phyloP scores from a whole-genome alignment of 1,139 yeast species.

The Blastobotrys petasosporus region DNA sequence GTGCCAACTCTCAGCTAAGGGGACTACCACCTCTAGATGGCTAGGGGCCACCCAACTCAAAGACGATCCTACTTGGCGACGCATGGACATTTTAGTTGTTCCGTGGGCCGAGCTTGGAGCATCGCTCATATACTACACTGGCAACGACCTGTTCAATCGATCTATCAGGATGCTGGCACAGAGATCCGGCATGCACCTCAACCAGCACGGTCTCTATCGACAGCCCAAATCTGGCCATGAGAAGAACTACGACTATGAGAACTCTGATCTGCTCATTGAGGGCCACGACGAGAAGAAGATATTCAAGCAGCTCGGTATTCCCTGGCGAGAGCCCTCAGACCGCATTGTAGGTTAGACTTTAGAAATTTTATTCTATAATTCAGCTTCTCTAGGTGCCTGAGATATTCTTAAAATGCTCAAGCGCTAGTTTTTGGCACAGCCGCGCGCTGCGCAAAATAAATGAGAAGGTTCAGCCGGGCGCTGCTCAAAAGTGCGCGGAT shows the following conservation, averaged over 20 bases:
- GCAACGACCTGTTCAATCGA: constrained; percentile 50
- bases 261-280: constrained; percentile 35
- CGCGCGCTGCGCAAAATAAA: too few species aligned
- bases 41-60: constrained; percentile 28
- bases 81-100: constrained; percentile 49
- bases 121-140: constrained; percentile 49
- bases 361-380: too few species aligned
- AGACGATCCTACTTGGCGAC: constrained; percentile 37
- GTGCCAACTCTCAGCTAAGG: constrained; percentile 27
- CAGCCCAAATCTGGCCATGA: constrained; percentile 3
- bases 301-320: constrained; percentile 41
- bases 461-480: too few species aligned
- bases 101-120: constrained; percentile 49
- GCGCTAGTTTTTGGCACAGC: too few species aligned
- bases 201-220: constrained; percentile 42
- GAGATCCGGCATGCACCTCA: constrained; percentile 41
- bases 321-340: constrained; percentile 40
- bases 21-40: constrained; percentile 25
- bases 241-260: too few species aligned
- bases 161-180: constrained; percentile 42
- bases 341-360: constrained; percentile 37
- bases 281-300: constrained; percentile 43
- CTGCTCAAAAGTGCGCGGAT: too few species aligned
- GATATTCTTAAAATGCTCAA: too few species aligned
- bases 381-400: too few species aligned